Evolutionary conservation across 345 rosid genomes (phyloP).

Genomic region (Mercurialis annua): DNA sequence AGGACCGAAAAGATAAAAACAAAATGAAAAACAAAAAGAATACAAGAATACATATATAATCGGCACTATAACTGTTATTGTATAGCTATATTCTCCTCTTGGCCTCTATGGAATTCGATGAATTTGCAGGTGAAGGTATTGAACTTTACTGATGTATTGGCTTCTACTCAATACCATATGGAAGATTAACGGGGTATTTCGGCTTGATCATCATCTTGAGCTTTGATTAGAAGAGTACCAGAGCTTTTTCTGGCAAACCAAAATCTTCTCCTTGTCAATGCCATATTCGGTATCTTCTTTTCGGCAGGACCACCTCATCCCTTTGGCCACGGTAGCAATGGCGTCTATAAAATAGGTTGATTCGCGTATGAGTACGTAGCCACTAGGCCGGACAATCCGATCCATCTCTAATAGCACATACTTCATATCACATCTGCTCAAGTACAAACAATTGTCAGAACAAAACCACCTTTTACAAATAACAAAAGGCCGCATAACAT

Average conservation of each 20-base stretch:
- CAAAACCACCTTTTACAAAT: not conserved
- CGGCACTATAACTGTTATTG: no score
- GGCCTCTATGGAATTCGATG: not conserved
- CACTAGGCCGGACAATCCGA: slow-evolving; percentile 74
- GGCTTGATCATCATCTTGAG: slow-evolving; percentile 29
- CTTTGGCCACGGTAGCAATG: slow-evolving; percentile 64
- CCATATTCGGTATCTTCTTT: slow-evolving; percentile 64
- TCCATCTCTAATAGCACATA: slow-evolving; percentile 89
- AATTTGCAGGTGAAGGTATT: not conserved
- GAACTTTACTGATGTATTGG: not conserved
- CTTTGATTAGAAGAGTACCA: slow-evolving; percentile 63
- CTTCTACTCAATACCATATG: not conserved
- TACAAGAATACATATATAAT: no score
- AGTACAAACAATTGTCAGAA: slow-evolving; percentile 17
- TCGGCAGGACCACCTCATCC: slow-evolving; percentile 80
- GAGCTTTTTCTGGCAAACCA: slow-evolving; percentile 87
- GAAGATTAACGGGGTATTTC: no score
- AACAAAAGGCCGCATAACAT: no score
- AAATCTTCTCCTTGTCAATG: slow-evolving; percentile 66
- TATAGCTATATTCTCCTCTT: no score
- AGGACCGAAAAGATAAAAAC: no score
- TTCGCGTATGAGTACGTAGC: slow-evolving; percentile 72
- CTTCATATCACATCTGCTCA: slow-evolving; percentile 82
- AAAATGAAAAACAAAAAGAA: no score
- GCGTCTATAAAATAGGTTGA: slow-evolving; percentile 68